Evolutionary conservation across 2,329 filamentous ascomycete genomes (phyloP), one percentile per base, ranked within the genome.

Genomic region (Colletotrichum sp.): DNA sequence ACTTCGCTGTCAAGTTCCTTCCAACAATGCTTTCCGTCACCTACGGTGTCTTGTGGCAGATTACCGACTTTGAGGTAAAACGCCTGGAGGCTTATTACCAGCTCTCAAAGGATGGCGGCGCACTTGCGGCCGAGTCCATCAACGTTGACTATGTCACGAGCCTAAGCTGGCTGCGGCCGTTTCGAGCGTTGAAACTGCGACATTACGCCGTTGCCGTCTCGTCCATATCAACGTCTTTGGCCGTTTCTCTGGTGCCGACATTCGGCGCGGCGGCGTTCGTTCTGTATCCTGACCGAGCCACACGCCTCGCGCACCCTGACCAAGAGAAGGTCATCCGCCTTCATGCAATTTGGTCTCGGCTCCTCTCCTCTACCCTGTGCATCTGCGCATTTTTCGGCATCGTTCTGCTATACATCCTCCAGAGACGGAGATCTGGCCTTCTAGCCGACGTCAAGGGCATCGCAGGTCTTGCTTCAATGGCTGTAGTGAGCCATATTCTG

Each of bases 71-170:
- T 75, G 92, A 93, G 78, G 91, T 94, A 4, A 91, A 90, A 80
- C 89, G 92, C n/a, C 83, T 93, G 32, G 92, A 94, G 81, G 90
- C 92, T 0, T 94, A 91, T 79, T 92, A 93, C 78, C 92, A 94
- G 81, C 85, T 94, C 66, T 93, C 92, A 4, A 91, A 88, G 77
- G 85, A 88, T 4, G 88, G 87, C 4, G 92, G 92, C 16, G 91
- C 92, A 1, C 83, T 92, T 24, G 92, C 92, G 0, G 90, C 89
- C 52, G 90, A 92, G 80, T 94, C 92, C 0, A 90, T 95, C 80
- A 95, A 95, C 77, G 93, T 94, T 76, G 93, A 95, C 82, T 95
- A 95, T 75, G 88, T 94, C 60, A 95, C 93, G 7, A 89, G 91
- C 78, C 90, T 93, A 84, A 92, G 89, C 79, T 91, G 94, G 79